Evolutionary conservation across 2,329 filamentous ascomycete species (phyloP), one percentile per base, ranked within the genome.

Genomic region (Dactylonectria estremocensis): DNA sequence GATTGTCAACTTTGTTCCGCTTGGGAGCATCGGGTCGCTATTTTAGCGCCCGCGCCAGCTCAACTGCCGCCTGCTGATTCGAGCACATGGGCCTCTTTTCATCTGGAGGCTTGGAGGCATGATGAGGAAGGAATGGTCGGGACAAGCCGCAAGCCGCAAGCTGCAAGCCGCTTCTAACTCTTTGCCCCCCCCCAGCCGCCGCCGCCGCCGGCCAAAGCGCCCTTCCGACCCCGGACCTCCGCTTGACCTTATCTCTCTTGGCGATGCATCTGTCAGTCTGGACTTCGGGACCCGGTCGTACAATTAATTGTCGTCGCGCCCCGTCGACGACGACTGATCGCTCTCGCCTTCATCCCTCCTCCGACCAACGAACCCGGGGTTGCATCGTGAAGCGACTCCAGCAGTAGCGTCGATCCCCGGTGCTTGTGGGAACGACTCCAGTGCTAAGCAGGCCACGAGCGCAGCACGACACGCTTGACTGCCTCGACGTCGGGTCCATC

Each of bases 11-110:
- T 43, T 35, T n/a, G 28, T n/a, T 18, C 16, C n/a, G 24, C 28
- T 33, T 28, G 24, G 24, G 24, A 24, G 49, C 48, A n/a, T 33
- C 37, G 31, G 10, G 10, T 22, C 43, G 43, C 59, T 33, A 33
- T 31, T 54, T 53, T 64, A 53, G 61, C 54, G 48, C 58, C 59
- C 49, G 55, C 54, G n/a, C 37, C 43, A 24, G 14, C 46, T 28
- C 46, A 53, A 55, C 54, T 43, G 63, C 61, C 71, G 52, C 69
- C 70, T 75, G 73, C 70, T 75, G 73, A 74, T 71, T 66, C 61
- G 56, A 57, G 62, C 72, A 71, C 68, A 72, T 72, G 71, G 53
- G 24, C 49, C 28, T 31, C 14, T 10, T 52, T 43, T 43, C 14
- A 28, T 28, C 7, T 28, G 24, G 24, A 48, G 45, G 45, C 31